Percentiles rank a stretch among this genome's conserved stretches.
phyloP scores from a whole-genome alignment of 441 rosid genomes.

The Eutrema salsugineum region DNA sequence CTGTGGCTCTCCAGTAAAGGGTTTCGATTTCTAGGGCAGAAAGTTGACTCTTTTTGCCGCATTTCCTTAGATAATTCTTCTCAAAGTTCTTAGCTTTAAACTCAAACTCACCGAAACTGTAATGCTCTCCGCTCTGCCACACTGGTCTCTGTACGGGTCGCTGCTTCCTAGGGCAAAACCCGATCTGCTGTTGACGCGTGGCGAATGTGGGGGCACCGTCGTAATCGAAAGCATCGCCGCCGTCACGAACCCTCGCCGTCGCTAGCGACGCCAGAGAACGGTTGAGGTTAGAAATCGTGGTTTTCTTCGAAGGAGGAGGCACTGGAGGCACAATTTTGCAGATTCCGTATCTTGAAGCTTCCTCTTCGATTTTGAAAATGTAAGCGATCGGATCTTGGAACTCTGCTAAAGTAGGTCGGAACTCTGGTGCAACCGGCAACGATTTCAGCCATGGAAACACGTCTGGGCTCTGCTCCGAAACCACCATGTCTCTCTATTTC shows the following conservation, averaged over 20 bases:
- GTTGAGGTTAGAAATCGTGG: slow-evolving; percentile 72
- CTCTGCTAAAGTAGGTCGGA: slow-evolving; percentile 80
- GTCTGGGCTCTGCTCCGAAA: slow-evolving; percentile 49
- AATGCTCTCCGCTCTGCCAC: slow-evolving; percentile 95
- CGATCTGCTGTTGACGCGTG: slow-evolving; percentile 99
- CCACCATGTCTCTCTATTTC: slow-evolving; percentile 19
- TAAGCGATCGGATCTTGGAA: slow-evolving; percentile 99
- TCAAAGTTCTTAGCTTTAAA: slow-evolving; percentile 79
- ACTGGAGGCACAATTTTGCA: slow-evolving; percentile 97
- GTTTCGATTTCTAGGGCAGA: slow-evolving; percentile 88
- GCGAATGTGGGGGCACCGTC: slow-evolving; percentile 82
- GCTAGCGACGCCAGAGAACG: slow-evolving; percentile 68
- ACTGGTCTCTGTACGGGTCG: slow-evolving; percentile 88
- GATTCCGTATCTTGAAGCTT: slow-evolving; percentile 94
- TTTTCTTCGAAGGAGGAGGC: slow-evolving; percentile 66
- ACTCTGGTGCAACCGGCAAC: slow-evolving; percentile 91
- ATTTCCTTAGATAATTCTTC: slow-evolving; percentile 61
- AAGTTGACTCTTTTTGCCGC: slow-evolving; percentile 47
- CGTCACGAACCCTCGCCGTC: slow-evolving; percentile 28
- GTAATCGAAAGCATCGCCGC: slow-evolving; percentile 20
- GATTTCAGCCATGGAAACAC: slow-evolving; percentile 92
- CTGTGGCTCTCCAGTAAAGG: slow-evolving; percentile 92
- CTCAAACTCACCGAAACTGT: slow-evolving; percentile 85
- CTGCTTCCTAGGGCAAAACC: slow-evolving; percentile 88
- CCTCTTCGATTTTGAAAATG: slow-evolving; percentile 97